Percentiles rank a stretch among this genome's conserved stretches.
phyloP scores from a whole-genome alignment of 352 stramenopile genomes.

The Pythium utonaiense region DNA sequence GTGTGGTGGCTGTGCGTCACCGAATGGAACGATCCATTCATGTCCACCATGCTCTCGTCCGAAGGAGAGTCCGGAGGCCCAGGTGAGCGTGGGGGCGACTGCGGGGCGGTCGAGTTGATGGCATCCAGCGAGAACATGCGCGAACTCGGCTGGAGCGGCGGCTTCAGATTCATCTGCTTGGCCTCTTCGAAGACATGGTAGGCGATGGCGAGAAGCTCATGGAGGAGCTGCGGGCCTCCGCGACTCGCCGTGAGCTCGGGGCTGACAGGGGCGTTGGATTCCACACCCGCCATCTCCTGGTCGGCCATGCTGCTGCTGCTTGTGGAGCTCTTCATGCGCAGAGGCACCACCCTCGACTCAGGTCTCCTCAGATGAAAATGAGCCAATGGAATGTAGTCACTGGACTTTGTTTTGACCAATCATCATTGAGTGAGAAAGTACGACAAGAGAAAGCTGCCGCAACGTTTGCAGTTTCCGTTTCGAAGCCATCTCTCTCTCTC shows the following conservation, averaged over 20 bases:
- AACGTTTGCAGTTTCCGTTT: background rate
- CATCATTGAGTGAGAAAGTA: background rate
- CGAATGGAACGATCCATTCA: slow-evolving; percentile 41
- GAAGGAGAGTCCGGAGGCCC: slow-evolving; percentile 30
- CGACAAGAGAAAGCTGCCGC: background rate
- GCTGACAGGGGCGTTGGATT: background rate
- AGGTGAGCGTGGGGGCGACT: slow-evolving; percentile 31
- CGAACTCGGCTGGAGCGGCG: slow-evolving; percentile 73
- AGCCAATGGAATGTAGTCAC: background rate
- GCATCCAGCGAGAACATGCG: slow-evolving; percentile 67
- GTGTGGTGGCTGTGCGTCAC: slow-evolving; percentile 31
- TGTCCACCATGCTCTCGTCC: slow-evolving; percentile 45
- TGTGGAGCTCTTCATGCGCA: background rate
- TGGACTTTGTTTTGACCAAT: background rate
- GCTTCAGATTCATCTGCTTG: slow-evolving; percentile 84
- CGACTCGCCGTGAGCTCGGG: slow-evolving; percentile 21
- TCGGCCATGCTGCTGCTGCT: slow-evolving; percentile 28
- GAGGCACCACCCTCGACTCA: background rate
- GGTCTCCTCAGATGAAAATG: background rate
- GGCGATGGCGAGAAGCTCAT: slow-evolving; percentile 66
- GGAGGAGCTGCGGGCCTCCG: slow-evolving; percentile 54
- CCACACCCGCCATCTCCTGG: background rate
- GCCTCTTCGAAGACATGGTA: slow-evolving; percentile 79
- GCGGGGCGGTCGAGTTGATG: slow-evolving; percentile 17
- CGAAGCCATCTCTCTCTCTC: background rate